Evolutionary conservation across 2,329 filamentous ascomycete genomes (phyloP).

Genomic region (Paraphoma chrysanthemicola): DNA sequence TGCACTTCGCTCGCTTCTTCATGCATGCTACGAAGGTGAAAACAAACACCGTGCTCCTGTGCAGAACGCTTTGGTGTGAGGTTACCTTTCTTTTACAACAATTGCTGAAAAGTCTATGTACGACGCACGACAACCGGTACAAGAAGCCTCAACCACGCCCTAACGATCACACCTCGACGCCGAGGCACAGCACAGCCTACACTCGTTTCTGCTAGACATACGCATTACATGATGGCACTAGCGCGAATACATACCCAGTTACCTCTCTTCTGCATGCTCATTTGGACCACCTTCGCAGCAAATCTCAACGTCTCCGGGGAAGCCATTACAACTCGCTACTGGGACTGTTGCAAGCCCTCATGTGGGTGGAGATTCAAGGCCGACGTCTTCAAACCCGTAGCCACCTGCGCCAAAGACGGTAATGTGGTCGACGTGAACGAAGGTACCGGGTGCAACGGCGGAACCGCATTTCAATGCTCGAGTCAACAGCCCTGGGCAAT

Average conservation of each 20-base stretch:
- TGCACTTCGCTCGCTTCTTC: background rate
- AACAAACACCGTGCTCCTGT: no score
- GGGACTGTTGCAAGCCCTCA: slow-evolving; percentile 74
- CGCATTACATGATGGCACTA: background rate
- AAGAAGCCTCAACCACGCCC: no score
- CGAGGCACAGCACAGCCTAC: no score
- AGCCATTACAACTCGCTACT: slow-evolving; percentile 44
- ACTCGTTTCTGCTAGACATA: no score
- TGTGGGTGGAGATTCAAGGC: slow-evolving; percentile 68
- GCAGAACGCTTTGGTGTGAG: no score
- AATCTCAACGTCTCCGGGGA: slow-evolving; percentile 35
- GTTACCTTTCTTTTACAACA: background rate
- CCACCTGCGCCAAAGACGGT: slow-evolving; percentile 64
- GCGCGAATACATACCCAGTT: background rate
- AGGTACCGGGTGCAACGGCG: slow-evolving; percentile 61
- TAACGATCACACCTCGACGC: no score
- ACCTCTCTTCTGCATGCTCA: background rate
- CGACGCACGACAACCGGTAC: no score
- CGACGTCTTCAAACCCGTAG: slow-evolving; percentile 57
- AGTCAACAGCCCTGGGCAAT: slow-evolving; percentile 69
- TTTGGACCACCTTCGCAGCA: background rate
- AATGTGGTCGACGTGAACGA: slow-evolving; percentile 58
- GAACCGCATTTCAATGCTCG: slow-evolving; percentile 64
- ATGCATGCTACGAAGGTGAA: background rate
- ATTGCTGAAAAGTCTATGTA: background rate